Percentiles rank a stretch among this genome's conserved stretches.
These are phyloP conservation scores for Sutorius eximius DNA, from an alignment of 1,284 basidiomycete species.

Conservation along the genomic window DNA sequence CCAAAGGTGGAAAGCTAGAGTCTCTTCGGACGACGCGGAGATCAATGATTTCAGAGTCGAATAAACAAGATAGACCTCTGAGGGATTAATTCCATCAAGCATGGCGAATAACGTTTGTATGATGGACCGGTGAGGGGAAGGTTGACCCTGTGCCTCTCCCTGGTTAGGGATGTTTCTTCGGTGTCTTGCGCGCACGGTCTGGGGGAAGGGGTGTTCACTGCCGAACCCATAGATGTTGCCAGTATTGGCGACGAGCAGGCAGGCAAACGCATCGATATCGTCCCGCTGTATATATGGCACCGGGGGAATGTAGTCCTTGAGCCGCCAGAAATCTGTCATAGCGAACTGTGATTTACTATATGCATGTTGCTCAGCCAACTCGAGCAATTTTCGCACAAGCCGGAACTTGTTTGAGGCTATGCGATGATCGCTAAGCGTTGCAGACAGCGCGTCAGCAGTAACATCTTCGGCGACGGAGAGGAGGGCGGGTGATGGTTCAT, in stretches of 20 bases:
- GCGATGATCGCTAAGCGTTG: conserved; percentile 53
- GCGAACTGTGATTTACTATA: conserved; percentile 50
- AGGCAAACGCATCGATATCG: conserved; percentile 75
- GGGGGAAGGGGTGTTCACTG: conserved; percentile 44
- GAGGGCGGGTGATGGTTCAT: conserved; percentile 50
- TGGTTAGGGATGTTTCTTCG: conserved; percentile 29
- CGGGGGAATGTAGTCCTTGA: conserved; percentile 72
- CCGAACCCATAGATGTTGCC: conserved; percentile 62
- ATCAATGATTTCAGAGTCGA: conserved; percentile 59
- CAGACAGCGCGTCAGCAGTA: conserved; percentile 47
- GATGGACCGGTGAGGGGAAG: conserved; percentile 49
- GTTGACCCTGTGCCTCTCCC: conserved; percentile 19
- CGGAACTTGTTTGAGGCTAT: conserved; percentile 73
- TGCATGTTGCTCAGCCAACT: conserved; percentile 41
- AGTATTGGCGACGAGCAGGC: conserved; percentile 59
- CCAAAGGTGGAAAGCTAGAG: conserved; percentile 36
- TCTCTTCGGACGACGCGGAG: conserved; percentile 42
- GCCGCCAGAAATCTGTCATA: conserved; percentile 73
- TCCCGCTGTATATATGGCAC: conserved; percentile 52
- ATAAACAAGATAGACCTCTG: conserved; percentile 59
- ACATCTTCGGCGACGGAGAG: conserved; percentile 45
- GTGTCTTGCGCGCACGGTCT: conserved; percentile 44
- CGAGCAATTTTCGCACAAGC: conserved; percentile 61
- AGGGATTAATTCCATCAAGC: conserved; percentile 51
- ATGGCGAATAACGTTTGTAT: conserved; percentile 56